phyloP scores from a whole-genome alignment of 2,329 filamentous ascomycete species.

The Penicillium griseofulvum region DNA sequence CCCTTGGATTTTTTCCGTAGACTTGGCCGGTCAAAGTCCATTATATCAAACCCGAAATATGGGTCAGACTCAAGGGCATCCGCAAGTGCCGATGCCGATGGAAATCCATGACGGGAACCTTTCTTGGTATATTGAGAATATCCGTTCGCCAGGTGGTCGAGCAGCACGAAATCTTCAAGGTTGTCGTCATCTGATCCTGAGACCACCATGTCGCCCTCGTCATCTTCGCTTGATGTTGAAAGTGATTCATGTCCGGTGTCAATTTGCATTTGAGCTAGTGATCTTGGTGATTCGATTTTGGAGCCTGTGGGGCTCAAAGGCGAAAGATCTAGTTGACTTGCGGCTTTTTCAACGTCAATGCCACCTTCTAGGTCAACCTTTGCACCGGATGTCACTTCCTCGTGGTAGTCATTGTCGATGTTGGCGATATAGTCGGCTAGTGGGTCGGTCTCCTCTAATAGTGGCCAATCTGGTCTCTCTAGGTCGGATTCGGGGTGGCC shows the following conservation, averaged over 20 bases:
- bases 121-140: slow-evolving; percentile 54
- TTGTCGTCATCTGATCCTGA: slow-evolving; percentile 12
- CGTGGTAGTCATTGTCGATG: slow-evolving; percentile 33
- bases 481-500: neutral
- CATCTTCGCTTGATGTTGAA: slow-evolving; percentile 12
- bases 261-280: slow-evolving; percentile 16
- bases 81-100: slow-evolving; percentile 55
- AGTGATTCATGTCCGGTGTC: slow-evolving; percentile 11
- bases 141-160: slow-evolving; percentile 40
- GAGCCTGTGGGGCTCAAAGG: neutral
- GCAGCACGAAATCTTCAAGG: slow-evolving; percentile 45
- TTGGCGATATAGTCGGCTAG: slow-evolving; percentile 44
- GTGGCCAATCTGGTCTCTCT: slow-evolving; percentile 15
- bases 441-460: slow-evolving; percentile 50
- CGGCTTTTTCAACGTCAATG: slow-evolving; percentile 7
- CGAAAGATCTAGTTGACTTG: neutral
- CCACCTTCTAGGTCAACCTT: slow-evolving; percentile 3
- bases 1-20: slow-evolving; percentile 65
- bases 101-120: slow-evolving; percentile 39
- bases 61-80: slow-evolving; percentile 59
- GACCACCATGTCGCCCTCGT: slow-evolving; percentile 10
- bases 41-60: slow-evolving; percentile 74
- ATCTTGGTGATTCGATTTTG: neutral
- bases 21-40: slow-evolving; percentile 75
- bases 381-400: neutral